Percentiles rank a stretch among this genome's conserved stretches.
phyloP scores from a whole-genome alignment of 441 rosid genomes.

The Rhodomyrtus psidioides region DNA sequence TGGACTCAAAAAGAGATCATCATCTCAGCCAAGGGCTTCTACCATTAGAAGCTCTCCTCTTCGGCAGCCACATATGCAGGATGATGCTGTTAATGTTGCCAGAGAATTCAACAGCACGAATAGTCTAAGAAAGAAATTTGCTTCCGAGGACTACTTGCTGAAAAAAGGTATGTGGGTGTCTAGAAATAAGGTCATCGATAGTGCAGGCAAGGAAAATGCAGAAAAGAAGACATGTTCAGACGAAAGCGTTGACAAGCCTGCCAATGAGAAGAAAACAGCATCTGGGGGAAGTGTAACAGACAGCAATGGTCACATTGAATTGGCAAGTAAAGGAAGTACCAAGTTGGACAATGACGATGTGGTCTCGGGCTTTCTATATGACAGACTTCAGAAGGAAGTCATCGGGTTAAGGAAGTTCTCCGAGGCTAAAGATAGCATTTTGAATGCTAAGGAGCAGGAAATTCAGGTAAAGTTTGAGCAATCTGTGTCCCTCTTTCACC shows the following conservation, averaged over 20 bases:
- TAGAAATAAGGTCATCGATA: conserved; percentile 38
- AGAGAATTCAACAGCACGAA: conserved; percentile 11
- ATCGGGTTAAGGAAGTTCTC: conserved; percentile 54
- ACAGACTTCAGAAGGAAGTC: conserved; percentile 80
- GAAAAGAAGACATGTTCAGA: conserved; percentile 24
- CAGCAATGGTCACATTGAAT: conserved; percentile 14
- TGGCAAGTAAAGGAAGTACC: conserved; percentile 18
- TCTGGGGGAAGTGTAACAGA: conserved; percentile 16
- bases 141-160: conserved; percentile 23
- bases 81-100: conserved; percentile 6
- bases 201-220: conserved; percentile 54
- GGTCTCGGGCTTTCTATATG: conserved; percentile 86
- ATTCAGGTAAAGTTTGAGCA: conserved; percentile 46
- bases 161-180: conserved; percentile 45
- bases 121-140: conserved; percentile 20
- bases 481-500: background rate
- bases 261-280: conserved; percentile 6
- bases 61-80: conserved; percentile 28
- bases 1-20: conserved; percentile 59
- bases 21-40: conserved; percentile 57
- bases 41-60: conserved; percentile 25
- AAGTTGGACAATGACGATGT: conserved; percentile 29
- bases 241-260: conserved; percentile 4
- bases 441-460: conserved; percentile 65
- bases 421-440: conserved; percentile 47